Evolutionary conservation across 306 rosid genomes (phyloP), one percentile per base, ranked within the genome.

Genomic region (Quercus suber): DNA sequence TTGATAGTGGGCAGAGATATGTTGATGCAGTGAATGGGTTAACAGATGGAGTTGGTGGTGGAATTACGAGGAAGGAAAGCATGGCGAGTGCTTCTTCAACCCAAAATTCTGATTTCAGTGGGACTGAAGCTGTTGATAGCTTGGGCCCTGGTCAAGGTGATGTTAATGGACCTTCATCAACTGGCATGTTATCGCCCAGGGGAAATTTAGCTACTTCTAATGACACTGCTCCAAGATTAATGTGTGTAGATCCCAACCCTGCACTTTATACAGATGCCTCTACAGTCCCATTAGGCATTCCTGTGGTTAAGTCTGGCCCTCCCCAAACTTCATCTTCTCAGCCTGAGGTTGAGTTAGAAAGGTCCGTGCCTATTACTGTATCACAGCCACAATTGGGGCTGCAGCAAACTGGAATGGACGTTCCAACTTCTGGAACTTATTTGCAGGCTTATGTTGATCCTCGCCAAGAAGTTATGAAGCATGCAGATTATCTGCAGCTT

Each of bases 21-120:
- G 89, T 94, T 79, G 94, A 94, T 72, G 94, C 97, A 4, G 94
- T 92, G 84, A 94, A 94, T 85, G 97, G 89, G 52, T 55, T 88
- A 64, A 57, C 43, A n/a, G 96, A 87, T 76, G 85, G 82, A 51
- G 70, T 71, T 55, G 78, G 80, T 69, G 78, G 81, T 70, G 84
- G 88, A 43, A 80, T 90, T 37, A 76, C 57, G 31, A 86, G 87
- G 81, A 90, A 82, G 88, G 98, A 52, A 87, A 94, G 97, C 69
- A 53, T 82, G 53, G 70, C 88, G 55, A 94, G 98, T 82, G 94
- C 87, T 12, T 80, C 94, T 43, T 90, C 97, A 37, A 92, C 97
- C 0, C 94, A 89, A 73, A 89, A 89, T 89, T 92, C 98, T 45
- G 97, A 94, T 87, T 78, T 87, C 17, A 89, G 97, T 78, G 97